These are phyloP conservation scores for Akanthomyces uredinophilus DNA, from an alignment of 2,329 filamentous ascomycete species.

Conservation along the genomic window DNA sequence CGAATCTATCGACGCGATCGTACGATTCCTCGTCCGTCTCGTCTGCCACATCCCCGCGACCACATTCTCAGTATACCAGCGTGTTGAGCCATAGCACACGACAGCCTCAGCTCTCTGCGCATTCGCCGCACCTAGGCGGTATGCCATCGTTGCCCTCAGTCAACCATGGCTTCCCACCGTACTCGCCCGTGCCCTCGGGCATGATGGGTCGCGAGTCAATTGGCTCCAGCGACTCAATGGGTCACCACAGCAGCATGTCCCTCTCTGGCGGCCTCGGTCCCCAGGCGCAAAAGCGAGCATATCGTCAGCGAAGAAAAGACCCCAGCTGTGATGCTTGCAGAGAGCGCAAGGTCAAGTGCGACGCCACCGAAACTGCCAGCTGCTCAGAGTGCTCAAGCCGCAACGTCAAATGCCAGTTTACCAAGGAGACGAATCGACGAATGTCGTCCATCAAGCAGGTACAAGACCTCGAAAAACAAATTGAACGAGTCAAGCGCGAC, in stretches of 20 bases:
- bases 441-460: conserved; percentile 99
- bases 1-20: conserved; percentile 55
- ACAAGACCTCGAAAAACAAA: conserved; percentile 91
- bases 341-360: conserved; percentile 81
- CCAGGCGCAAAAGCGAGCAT: conserved; percentile 84
- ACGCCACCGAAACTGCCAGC: conserved; percentile 92
- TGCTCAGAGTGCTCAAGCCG: conserved; percentile 97
- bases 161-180: conserved; percentile 46
- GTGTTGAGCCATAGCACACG: conserved; percentile 49
- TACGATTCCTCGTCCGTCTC: conserved; percentile 62
- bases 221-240: conserved; percentile 52
- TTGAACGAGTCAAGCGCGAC: conserved; percentile 73
- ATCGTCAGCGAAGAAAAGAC: conserved; percentile 90
- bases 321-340: conserved; percentile 96
- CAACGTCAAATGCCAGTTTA: conserved; percentile 97
- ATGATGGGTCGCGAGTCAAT: conserved; percentile 55
- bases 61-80: conserved; percentile 46
- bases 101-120: conserved; percentile 41
- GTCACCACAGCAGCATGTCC: conserved; percentile 46
- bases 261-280: conserved; percentile 7
- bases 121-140: conserved; percentile 42
- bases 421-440: conserved; percentile 94
- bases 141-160: conserved; percentile 47
- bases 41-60: conserved; percentile 55
- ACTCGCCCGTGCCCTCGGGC: conserved; percentile 44